Percentiles rank a stretch among this genome's conserved stretches.
Evolutionary conservation across 2,329 filamentous ascomycete genomes (phyloP).

Genomic region (Plenodomus biglobosus): DNA sequence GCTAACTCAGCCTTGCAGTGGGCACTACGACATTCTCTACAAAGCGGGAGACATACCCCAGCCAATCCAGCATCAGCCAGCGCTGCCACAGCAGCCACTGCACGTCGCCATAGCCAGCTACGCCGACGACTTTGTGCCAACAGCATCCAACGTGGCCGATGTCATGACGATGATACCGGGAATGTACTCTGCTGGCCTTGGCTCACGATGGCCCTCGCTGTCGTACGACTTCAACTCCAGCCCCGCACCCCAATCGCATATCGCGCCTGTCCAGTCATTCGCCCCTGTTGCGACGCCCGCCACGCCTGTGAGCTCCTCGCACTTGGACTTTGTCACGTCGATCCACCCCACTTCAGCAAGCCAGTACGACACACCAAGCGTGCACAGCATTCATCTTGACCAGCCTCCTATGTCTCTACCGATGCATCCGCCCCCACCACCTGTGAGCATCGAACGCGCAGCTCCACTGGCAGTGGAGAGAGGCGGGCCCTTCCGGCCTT

Average conservation of each 20-base stretch:
- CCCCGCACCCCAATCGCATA: conserved; percentile 36
- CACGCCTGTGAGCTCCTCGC: conserved; percentile 30
- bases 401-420: conserved; percentile 37
- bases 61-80: conserved; percentile 28
- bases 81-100: conserved; percentile 32
- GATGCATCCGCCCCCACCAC: conserved; percentile 33
- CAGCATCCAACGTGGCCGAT: conserved; percentile 36
- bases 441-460: conserved; percentile 35
- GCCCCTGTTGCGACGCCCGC: conserved; percentile 32
- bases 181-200: conserved; percentile 46
- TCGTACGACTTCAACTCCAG: conserved; percentile 41
- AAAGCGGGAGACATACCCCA: conserved; percentile 57
- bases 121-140: conserved; percentile 46
- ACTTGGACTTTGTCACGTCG: conserved; percentile 39
- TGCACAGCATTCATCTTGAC: conserved; percentile 38
- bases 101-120: conserved; percentile 43
- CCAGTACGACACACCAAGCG: conserved; percentile 28
- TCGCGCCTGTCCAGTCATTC: conserved; percentile 38
- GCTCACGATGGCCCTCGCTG: conserved; percentile 37
- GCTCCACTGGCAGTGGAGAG: conserved; percentile 33
- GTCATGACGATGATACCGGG: conserved; percentile 50
- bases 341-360: conserved; percentile 29
- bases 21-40: conserved; percentile 95
- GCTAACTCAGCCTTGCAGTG: conserved; percentile 49
- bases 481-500: conserved; percentile 50